phyloP scores from a whole-genome alignment of 192 early-diverging fungal genomes.

The Chytriomyces sp. region DNA sequence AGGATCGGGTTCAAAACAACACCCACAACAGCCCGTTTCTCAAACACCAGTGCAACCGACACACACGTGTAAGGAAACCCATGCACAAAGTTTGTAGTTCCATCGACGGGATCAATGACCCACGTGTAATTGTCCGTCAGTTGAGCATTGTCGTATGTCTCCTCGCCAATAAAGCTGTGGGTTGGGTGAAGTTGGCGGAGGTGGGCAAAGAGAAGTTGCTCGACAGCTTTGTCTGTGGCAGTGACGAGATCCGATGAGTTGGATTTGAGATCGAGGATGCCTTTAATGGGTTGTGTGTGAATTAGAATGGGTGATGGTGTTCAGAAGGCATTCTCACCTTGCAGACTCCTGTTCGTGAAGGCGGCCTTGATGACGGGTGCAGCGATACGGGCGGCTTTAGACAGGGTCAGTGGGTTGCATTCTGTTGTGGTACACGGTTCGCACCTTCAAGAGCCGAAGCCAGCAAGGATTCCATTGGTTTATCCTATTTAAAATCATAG shows the following conservation, averaged over 20 bases:
- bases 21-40: slow-evolving; percentile 79
- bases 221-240: slow-evolving; percentile 77
- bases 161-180: slow-evolving; percentile 73
- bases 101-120: slow-evolving; percentile 87
- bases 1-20: slow-evolving; percentile 91
- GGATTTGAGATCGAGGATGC: slow-evolving; percentile 19
- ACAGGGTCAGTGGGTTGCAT: too few relatives aligned
- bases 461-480: neutral
- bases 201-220: slow-evolving; percentile 68
- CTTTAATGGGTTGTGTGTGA: too few relatives aligned
- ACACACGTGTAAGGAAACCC: slow-evolving; percentile 83
- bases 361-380: slow-evolving; percentile 24
- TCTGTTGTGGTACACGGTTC: neutral
- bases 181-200: slow-evolving; percentile 65
- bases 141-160: slow-evolving; percentile 14
- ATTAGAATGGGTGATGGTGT: too few relatives aligned
- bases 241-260: slow-evolving; percentile 80
- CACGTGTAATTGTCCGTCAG: slow-evolving; percentile 81
- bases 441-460: neutral
- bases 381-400: slow-evolving; percentile 22
- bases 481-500: too few relatives aligned
- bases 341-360: slow-evolving; percentile 19
- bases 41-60: slow-evolving; percentile 82
- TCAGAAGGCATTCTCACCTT: neutral
- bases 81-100: slow-evolving; percentile 60